Conservation (phyloP, 2,329 filamentous ascomycete genomes). For the Macrophomina pseudophaseolina region DNA sequence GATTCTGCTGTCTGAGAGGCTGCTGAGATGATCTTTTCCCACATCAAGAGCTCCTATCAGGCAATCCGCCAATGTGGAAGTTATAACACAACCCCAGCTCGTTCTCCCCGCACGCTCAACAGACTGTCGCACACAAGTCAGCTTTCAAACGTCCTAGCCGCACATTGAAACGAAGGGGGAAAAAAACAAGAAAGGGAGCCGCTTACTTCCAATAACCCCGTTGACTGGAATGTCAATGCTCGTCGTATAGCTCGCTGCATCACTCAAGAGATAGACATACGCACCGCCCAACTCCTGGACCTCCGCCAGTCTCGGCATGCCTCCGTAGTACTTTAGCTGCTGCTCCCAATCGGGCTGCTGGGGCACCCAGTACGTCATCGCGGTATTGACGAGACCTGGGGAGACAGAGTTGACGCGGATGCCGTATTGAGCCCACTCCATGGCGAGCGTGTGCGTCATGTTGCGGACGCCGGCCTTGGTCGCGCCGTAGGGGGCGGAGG, state of each 20-base stretch:
- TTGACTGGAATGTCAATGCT: constrained; percentile 57
- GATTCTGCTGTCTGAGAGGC: too few relatives aligned
- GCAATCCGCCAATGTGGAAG: too few relatives aligned
- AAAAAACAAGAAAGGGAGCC: neutral
- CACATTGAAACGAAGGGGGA: too few relatives aligned
- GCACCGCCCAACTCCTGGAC: constrained; percentile 61
- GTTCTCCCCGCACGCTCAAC: too few relatives aligned
- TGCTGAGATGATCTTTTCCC: too few relatives aligned
- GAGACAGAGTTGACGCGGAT: constrained; percentile 47
- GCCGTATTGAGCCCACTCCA: constrained; percentile 47
- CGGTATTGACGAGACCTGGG: constrained; percentile 44
- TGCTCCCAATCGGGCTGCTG: constrained; percentile 61
- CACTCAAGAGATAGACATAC: constrained; percentile 62
- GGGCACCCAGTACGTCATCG: constrained; percentile 54
- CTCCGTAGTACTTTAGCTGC: constrained; percentile 64
- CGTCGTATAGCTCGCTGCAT: constrained; percentile 58
- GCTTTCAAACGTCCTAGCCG: too few relatives aligned
- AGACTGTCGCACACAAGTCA: too few relatives aligned
- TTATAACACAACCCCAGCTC: too few relatives aligned
- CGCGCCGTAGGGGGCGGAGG: constrained; percentile 50
- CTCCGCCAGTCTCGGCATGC: constrained; percentile 60
- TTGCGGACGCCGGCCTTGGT: constrained; percentile 53
- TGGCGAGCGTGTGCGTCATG: constrained; percentile 45
- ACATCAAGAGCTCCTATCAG: too few relatives aligned
- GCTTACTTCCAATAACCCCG: constrained; percentile 35